Base-by-base conservation (phyloP, 2,329 filamentous ascomycete species). In the Beauveria bassiana region DNA sequence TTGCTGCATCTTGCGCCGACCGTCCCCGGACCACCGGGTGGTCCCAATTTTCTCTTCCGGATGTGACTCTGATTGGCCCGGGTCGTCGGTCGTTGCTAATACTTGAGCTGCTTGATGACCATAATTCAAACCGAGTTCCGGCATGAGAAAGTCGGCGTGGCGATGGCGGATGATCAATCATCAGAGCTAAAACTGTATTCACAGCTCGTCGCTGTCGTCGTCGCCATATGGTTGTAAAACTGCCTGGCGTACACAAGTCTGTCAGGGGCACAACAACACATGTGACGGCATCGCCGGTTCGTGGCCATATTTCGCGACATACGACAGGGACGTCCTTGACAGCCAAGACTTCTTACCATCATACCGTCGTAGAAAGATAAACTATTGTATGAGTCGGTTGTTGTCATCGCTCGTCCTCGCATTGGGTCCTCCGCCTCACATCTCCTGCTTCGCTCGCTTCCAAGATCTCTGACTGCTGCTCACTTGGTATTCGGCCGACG, bases 21-120 rank as follows among this genome's bases (percentile, higher is more conserved):
- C 38, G 26, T 59, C 57, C 43, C 57, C 57, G 57, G 43, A 38
- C 47, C 38, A 49, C 58, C 58, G 40, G 28, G 16, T 28, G 28
- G 50, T 31, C 58, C 58, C 58, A 31, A 28, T 54, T 61, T 61
- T 61, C n/a, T 54, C 12, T 47, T 12, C 28, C 58, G 58, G 28
- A 18, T 54, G 42, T 28, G 28, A 9, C n/a, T 54, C 49, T 61
- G 58, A 50, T 61, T 61, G 58, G 58, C 6, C 24, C 58, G 58
- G 58, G 40, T 54, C 58, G 58, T 61, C 58, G 58, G n/a, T 54
- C 26, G 34, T 14, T 38, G 38, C 26, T 18, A 28, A 22, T 47
- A 52, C 47, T 24, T 18, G 12, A 38, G 12, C 40, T 59, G 49
- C 47, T 59, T 59, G 34, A 26, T 46, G 5, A 59, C 52, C n/a